Evolutionary conservation across 1,284 basidiomycete species (phyloP).

Genomic region (Leccinum huronense): DNA sequence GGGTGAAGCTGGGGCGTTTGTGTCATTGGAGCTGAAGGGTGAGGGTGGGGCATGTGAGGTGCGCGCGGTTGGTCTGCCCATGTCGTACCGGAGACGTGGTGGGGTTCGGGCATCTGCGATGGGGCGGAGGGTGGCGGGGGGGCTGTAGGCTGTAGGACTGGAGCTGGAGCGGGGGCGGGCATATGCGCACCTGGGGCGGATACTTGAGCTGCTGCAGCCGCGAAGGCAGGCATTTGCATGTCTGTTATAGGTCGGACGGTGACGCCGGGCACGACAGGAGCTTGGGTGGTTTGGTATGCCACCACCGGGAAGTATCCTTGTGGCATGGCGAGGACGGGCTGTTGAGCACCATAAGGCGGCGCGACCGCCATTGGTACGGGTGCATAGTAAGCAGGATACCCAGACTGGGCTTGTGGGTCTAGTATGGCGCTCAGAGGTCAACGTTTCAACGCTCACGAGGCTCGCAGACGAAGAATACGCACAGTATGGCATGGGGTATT

Average conservation of each 20-base stretch:
- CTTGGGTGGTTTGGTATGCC: slow-evolving; percentile 21
- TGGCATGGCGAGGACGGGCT: slow-evolving; percentile 31
- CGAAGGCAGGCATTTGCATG: slow-evolving; percentile 24
- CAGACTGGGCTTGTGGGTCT: slow-evolving; percentile 28
- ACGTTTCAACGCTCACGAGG: background rate
- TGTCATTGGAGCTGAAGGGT: background rate
- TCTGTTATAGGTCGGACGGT: slow-evolving; percentile 9
- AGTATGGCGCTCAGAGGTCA: background rate
- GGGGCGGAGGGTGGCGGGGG: background rate
- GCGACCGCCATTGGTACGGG: slow-evolving; percentile 29
- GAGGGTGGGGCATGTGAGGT: background rate
- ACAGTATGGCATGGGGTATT: slow-evolving; percentile 26
- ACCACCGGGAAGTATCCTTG: slow-evolving; percentile 28
- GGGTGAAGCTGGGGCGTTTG: background rate
- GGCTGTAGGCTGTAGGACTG: background rate
- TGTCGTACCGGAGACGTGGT: background rate
- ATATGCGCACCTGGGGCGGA: slow-evolving; percentile 17
- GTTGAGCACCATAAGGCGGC: slow-evolving; percentile 25
- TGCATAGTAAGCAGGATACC: slow-evolving; percentile 31
- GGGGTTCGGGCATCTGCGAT: slow-evolving; percentile 28
- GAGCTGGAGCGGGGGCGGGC: slow-evolving; percentile 16
- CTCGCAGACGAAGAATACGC: slow-evolving; percentile 9
- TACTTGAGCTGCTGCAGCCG: background rate
- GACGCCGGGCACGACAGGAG: slow-evolving; percentile 9
- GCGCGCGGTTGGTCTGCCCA: background rate